Conservation (phyloP, 441 rosid species). For the Eutrema salsugineum region DNA sequence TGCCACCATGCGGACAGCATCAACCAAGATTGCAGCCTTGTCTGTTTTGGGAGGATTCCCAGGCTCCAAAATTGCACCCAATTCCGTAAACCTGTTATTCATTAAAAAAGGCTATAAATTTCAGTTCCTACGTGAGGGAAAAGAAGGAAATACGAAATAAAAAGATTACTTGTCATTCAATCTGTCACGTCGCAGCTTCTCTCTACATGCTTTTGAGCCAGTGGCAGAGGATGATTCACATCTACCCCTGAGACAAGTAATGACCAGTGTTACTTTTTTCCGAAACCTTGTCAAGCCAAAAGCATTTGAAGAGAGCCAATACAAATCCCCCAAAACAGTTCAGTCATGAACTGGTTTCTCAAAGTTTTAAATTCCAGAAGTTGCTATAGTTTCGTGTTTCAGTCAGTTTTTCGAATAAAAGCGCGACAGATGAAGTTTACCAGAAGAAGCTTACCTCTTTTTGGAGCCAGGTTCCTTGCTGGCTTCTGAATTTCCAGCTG, state of each 20-base stretch:
- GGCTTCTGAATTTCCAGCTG: constrained; percentile 66
- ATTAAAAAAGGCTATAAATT: background rate
- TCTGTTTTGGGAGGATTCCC: constrained; percentile 94
- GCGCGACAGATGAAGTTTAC: background rate
- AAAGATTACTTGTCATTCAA: constrained; percentile 80
- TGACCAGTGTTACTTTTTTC: background rate
- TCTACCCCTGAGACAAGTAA: constrained; percentile 56
- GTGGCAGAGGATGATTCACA: constrained; percentile 64
- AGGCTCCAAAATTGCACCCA: constrained; percentile 84
- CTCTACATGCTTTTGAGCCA: constrained; percentile 97
- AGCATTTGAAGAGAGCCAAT: background rate
- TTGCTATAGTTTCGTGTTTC: background rate
- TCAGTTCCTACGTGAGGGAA: background rate
- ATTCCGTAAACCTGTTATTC: constrained; percentile 68
- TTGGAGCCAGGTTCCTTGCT: constrained; percentile 69
- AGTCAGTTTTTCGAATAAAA: background rate
- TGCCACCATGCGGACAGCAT: constrained; percentile 85
- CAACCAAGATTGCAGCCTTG: constrained; percentile 84
- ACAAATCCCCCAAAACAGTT: too few species aligned
- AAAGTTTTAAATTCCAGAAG: background rate
- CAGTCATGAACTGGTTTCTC: background rate
- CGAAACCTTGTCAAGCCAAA: background rate
- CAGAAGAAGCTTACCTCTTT: constrained; percentile 57
- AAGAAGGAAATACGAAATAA: constrained; percentile 1
- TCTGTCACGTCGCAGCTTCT: constrained; percentile 93